Conservation (phyloP, 2,329 filamentous ascomycete species). For the Plectosphaerella cucumerina region DNA sequence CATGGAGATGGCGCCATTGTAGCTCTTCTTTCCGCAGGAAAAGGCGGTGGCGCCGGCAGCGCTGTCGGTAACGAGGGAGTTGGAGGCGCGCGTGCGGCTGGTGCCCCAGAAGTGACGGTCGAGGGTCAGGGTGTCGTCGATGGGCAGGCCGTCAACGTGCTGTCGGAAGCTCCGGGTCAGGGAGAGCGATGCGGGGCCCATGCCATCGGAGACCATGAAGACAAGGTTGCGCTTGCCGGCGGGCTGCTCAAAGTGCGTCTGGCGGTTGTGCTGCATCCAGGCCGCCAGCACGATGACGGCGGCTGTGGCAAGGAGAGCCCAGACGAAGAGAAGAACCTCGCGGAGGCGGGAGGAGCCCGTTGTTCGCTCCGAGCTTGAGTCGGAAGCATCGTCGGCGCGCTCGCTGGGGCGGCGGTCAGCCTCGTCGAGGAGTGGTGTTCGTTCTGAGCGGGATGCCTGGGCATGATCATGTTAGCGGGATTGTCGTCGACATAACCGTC, state of each 20-base stretch:
- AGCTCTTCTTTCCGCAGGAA: slow-evolving; percentile 87
- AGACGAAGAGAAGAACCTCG: slow-evolving; percentile 73
- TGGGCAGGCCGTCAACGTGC: slow-evolving; percentile 66
- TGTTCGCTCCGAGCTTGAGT: slow-evolving; percentile 8
- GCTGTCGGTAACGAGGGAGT: slow-evolving; percentile 86
- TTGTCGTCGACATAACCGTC: background rate
- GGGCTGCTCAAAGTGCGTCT: slow-evolving; percentile 30
- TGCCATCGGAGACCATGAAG: slow-evolving; percentile 99
- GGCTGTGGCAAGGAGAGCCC: slow-evolving; percentile 78
- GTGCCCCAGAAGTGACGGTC: slow-evolving; percentile 89
- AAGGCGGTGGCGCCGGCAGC: slow-evolving; percentile 98
- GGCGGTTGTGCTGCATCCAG: slow-evolving; percentile 67
- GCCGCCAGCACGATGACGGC: slow-evolving; percentile 76
- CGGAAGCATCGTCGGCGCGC: slow-evolving; percentile 18
- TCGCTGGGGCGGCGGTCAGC: slow-evolving; percentile 18
- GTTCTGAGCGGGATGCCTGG: slow-evolving; percentile 39
- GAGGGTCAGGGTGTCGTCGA: slow-evolving; percentile 70
- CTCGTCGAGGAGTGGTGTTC: slow-evolving; percentile 36
- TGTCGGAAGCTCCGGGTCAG: slow-evolving; percentile 86
- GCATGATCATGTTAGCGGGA: slow-evolving; percentile 2
- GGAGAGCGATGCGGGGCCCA: slow-evolving; percentile 89
- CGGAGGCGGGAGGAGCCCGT: slow-evolving; percentile 44
- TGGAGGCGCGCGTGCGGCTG: slow-evolving; percentile 79
- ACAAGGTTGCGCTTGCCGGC: slow-evolving; percentile 79
- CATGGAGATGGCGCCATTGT: slow-evolving; percentile 93